These are phyloP conservation scores for Cyphellophora europaea DNA, from an alignment of 2,329 filamentous ascomycete species.

Conservation along the genomic window DNA sequence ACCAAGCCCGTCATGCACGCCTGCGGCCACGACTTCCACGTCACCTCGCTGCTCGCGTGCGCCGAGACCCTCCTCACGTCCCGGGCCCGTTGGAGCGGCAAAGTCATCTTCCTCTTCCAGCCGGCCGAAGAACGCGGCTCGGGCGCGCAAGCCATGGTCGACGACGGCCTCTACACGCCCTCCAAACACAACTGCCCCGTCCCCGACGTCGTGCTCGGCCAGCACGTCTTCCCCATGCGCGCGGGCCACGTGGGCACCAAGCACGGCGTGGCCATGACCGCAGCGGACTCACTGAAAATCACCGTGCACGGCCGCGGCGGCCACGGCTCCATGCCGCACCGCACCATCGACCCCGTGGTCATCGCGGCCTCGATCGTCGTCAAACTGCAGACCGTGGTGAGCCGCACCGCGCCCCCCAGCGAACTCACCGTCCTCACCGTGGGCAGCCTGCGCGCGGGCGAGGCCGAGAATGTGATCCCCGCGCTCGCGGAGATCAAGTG, in stretches of 20 bases:
- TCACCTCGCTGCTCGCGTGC: conserved; percentile 46
- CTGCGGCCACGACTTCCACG: conserved; percentile 54
- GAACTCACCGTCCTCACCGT: conserved; percentile 50
- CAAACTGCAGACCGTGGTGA: conserved; percentile 48
- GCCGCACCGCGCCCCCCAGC: conserved; percentile 41
- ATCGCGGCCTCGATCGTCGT: conserved; percentile 46
- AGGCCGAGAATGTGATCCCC: conserved; percentile 51
- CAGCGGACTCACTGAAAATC: conserved; percentile 36
- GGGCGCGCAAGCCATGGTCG: conserved; percentile 55
- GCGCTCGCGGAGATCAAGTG: conserved; percentile 44
- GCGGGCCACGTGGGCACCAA: conserved; percentile 29
- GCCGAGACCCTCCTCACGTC: conserved; percentile 39
- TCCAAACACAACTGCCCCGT: conserved; percentile 32
- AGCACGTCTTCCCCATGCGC: conserved; percentile 43
- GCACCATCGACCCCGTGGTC: conserved; percentile 47
- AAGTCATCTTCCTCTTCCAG: conserved; percentile 56
- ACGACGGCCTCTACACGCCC: conserved; percentile 46
- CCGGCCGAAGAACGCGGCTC: conserved; percentile 56
- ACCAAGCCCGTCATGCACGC: conserved; percentile 51
- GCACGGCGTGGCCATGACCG: conserved; percentile 30
- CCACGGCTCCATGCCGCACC: conserved; percentile 47
- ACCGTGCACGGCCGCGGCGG: conserved; percentile 48
- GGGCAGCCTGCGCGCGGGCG: conserved; percentile 45
- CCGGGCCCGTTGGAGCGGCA: conserved; percentile 49
- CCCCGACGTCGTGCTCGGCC: conserved; percentile 48